phyloP scores from a whole-genome alignment of 1,139 yeast genomes.

The Chernovozyma aurita region DNA sequence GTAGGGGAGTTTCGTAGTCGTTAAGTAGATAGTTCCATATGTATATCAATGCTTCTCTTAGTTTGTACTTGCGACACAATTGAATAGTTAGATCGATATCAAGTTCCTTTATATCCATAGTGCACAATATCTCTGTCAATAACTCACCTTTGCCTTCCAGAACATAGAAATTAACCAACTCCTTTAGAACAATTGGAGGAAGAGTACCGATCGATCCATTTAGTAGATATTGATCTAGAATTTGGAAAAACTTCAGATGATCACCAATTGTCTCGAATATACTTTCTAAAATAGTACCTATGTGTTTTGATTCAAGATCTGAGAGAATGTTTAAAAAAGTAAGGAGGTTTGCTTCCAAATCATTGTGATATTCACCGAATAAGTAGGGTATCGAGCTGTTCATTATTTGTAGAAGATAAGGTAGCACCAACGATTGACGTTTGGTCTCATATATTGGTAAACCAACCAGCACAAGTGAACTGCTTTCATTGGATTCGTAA shows the following conservation, averaged over 20 bases:
- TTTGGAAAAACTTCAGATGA: slow-evolving; percentile 40
- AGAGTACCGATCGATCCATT: slow-evolving; percentile 41
- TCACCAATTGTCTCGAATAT: slow-evolving; percentile 46
- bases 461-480: slow-evolving; percentile 46
- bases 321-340: slow-evolving; percentile 24
- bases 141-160: slow-evolving; percentile 35
- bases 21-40: slow-evolving; percentile 62
- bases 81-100: slow-evolving; percentile 70
- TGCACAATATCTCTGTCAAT: slow-evolving; percentile 63
- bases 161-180: slow-evolving; percentile 51
- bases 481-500: slow-evolving; percentile 42
- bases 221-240: slow-evolving; percentile 49
- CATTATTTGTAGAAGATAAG: slow-evolving; percentile 55
- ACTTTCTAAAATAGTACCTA: slow-evolving; percentile 38
- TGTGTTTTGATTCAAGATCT: slow-evolving; percentile 22
- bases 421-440: slow-evolving; percentile 47
- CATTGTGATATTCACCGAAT: slow-evolving; percentile 9
- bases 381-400: slow-evolving; percentile 45
- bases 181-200: slow-evolving; percentile 60
- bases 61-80: slow-evolving; percentile 49
- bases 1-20: slow-evolving; percentile 67
- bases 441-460: slow-evolving; percentile 44
- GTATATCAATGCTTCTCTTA: slow-evolving; percentile 60
- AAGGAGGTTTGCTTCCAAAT: slow-evolving; percentile 6
- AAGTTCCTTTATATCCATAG: slow-evolving; percentile 57